Percentiles rank a stretch among this genome's conserved stretches.
Conservation (phyloP, 192 early-diverging fungal species). For the Entophlyctis luteolus region DNA sequence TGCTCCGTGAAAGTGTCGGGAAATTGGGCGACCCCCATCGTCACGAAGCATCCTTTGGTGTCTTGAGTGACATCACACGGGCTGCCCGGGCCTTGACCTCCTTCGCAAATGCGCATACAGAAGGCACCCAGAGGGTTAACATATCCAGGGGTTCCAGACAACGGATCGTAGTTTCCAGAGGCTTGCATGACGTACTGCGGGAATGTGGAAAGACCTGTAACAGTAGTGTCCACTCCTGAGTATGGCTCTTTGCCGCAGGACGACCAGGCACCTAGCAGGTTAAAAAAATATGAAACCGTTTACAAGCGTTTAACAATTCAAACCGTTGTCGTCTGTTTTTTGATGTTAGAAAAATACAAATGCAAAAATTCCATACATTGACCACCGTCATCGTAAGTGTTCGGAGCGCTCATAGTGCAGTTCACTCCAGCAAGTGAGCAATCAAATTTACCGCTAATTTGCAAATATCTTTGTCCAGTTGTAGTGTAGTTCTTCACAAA, state of each 20-base stretch:
- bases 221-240: constrained; percentile 22
- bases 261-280: constrained; percentile 15
- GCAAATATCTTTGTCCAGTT: constrained; percentile 12
- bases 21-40: not conserved
- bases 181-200: constrained; percentile 19
- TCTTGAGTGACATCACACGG: constrained; percentile 7
- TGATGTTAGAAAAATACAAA: not conserved
- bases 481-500: not conserved
- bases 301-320: constrained; percentile 12
- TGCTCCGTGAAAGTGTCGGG: not conserved
- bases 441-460: constrained; percentile 24
- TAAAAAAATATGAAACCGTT: too few species aligned
- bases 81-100: not conserved
- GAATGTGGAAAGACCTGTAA: not conserved
- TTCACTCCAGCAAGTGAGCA: constrained; percentile 19
- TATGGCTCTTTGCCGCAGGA: constrained; percentile 36
- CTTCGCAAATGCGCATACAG: not conserved
- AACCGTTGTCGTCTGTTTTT: not conserved
- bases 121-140: not conserved
- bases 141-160: not conserved
- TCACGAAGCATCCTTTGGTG: not conserved
- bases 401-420: not conserved
- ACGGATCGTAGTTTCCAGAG: not conserved
- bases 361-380: constrained; percentile 21
- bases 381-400: constrained; percentile 28